Evolutionary conservation across 2,329 filamentous ascomycete species (phyloP), one percentile per base, ranked within the genome.

Genomic region (Dryadomyces quercus-mongolicae): DNA sequence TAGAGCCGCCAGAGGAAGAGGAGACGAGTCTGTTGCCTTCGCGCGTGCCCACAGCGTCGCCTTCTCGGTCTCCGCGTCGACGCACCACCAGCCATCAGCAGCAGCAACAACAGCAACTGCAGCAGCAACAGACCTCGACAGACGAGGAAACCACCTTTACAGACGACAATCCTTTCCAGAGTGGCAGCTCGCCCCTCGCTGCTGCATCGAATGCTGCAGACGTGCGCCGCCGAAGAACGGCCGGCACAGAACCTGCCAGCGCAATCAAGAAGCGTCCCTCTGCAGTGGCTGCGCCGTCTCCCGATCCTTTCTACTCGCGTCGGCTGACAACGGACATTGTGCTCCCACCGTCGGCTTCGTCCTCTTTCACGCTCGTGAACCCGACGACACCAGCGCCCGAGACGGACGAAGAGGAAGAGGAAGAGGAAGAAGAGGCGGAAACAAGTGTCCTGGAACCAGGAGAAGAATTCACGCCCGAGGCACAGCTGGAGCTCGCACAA

Each of bases 401-500:
- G 34, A 18, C 49, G 5, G 45, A 44, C 20, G 45, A 25, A 18
- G 52, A 18, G 15, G 48, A 54, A 7, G 45, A 44, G 36, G 51
- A 54, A 40, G 49, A 50, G 4, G 49, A 55, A 20, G 53, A 53
- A 9, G 46, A n/a, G 3, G 42, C 3, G n/a, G 16, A 18, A 5
- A 9, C 42, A 18, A 20, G 12, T 16, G 42, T 16, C 16, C 66
- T 88, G 6, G 84, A 90, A 57, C 75, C 84, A 0, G 88, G 87
- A 3, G 93, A 97, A 67, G 93, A 98, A 64, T 98, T 97, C 60
- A 95, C 91, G 0, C 88, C 91, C 0, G 89, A 96, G 59, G 92
- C 88, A 64, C 86, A 91, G 68, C 72, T 94, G 13, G 89, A 90
- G 59, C 71, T 95, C 48, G 80, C 84, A n/a, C 76, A 77, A 52